Base-by-base conservation (phyloP, 331 rosid genomes). In the Cydonia oblonga region DNA sequence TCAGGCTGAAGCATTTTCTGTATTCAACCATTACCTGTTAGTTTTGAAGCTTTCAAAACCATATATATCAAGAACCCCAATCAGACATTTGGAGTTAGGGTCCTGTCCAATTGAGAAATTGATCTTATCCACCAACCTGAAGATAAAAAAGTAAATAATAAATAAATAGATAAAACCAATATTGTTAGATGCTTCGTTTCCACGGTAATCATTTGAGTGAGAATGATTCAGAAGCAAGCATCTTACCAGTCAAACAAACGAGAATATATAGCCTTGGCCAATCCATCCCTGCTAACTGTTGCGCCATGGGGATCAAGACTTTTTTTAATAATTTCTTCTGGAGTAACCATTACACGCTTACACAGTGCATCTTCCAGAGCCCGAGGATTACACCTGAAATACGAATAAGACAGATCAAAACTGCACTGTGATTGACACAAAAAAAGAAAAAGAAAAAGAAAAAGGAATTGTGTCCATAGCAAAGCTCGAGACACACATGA, bases 101-200 rank as follows among this genome's bases (percentile, higher is more conserved):
- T 92, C 97, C 80, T 90, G 98, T 76, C 96, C 98, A 72, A 92
- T 90, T 75, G 98, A 88, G 78, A 81, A 71, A 84, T 92, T 92
- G 75, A 90, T 89, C 83, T 90, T 92, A 61, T 79, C 80, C 75
- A 92, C 98, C 87, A 90, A 84, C 96, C 98, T 92, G 96, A 56
- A 72, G 69, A 78, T 40, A 56, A 33, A 58, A 79, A 84, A 76
- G 71, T 33, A n/a, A 30, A 68, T 23, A 30, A 68, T 23, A 59
- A 22, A n/a, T 54, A 7, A 22, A 56, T n/a, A 12, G 4, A 49
- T 68, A 23, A 29, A 80, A 42, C 68, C 9, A 54, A 6, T 2
- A 30, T 71, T 56, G 42, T 44, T 30, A 30, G 40, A 25, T 38
- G 58, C 68, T 60, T 6, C 58, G 18, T 57, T 70, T 70, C 30